These are phyloP conservation scores for Boechera retrofracta DNA, from an alignment of 345 rosid genomes.

Conservation along the genomic window DNA sequence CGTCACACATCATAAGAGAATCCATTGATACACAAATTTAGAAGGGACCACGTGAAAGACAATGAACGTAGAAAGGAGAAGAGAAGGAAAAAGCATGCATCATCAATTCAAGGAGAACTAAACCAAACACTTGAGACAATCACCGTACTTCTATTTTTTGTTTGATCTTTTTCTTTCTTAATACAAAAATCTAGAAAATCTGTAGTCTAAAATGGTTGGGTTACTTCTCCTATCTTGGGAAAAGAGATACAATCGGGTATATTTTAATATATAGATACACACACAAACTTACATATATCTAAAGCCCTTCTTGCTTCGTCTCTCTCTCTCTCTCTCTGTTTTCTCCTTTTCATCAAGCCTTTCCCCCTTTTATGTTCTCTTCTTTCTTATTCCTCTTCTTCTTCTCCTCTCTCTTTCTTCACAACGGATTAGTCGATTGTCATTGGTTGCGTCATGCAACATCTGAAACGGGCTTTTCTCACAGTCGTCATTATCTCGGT, in stretches of 20 bases:
- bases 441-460: constrained; percentile 56
- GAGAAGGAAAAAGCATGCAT: constrained; percentile 1
- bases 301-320: constrained; percentile 45
- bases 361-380: constrained; percentile 40
- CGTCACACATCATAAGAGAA: background rate
- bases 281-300: constrained; percentile 53
- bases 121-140: constrained; percentile 40
- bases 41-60: background rate
- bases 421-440: constrained; percentile 46
- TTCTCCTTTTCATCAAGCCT: constrained; percentile 2
- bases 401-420: constrained; percentile 23
- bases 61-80: background rate
- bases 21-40: background rate
- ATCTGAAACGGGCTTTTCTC: constrained; percentile 59
- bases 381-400: constrained; percentile 11
- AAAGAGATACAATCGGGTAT: constrained; percentile 37
- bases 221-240: constrained; percentile 47
- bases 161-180: constrained; percentile 6
- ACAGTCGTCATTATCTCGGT: constrained; percentile 50
- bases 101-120: constrained; percentile 33
- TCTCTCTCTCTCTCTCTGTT: constrained; percentile 27
- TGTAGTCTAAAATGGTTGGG: constrained; percentile 45
- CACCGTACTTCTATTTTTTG: background rate
- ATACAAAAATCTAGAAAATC: constrained; percentile 39
- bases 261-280: constrained; percentile 44